Percentiles rank a stretch among this genome's conserved stretches.
Evolutionary conservation across 805 yeast genomes (phyloP).

Genomic region (Kodamaea restingae): DNA sequence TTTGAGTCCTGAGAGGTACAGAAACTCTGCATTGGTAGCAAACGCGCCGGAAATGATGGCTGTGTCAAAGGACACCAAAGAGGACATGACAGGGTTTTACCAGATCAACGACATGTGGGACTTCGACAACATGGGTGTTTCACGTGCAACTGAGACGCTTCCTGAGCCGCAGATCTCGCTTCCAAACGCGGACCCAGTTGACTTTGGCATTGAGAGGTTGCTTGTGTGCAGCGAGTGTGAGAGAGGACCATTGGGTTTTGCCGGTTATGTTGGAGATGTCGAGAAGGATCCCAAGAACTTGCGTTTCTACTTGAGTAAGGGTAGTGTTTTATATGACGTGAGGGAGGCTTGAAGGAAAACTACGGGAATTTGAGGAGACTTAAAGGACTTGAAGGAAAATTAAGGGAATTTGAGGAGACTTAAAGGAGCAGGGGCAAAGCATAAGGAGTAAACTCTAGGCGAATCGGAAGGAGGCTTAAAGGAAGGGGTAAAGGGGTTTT

Average conservation of each 20-base stretch:
- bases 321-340: slow-evolving; percentile 42
- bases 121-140: slow-evolving; percentile 76
- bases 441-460: too few relatives aligned
- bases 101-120: slow-evolving; percentile 64
- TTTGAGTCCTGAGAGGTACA: slow-evolving; percentile 11
- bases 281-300: slow-evolving; percentile 36
- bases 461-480: too few relatives aligned
- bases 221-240: slow-evolving; percentile 76
- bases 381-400: not conserved
- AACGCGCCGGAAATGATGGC: slow-evolving; percentile 29
- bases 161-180: slow-evolving; percentile 17
- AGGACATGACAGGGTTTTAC: slow-evolving; percentile 28
- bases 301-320: slow-evolving; percentile 42
- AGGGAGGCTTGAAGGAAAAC: not conserved
- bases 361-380: not conserved
- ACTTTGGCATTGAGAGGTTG: slow-evolving; percentile 44
- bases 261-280: slow-evolving; percentile 34
- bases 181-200: slow-evolving; percentile 13
- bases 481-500: not conserved
- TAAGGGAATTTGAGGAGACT: not conserved
- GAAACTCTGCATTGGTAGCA: slow-evolving; percentile 11
- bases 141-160: slow-evolving; percentile 37
- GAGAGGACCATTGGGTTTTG: slow-evolving; percentile 73
- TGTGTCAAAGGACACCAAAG: slow-evolving; percentile 4
- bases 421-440: too few relatives aligned